Conservation (phyloP, 257 asterid genomes). For the Solanum peruvianum region DNA sequence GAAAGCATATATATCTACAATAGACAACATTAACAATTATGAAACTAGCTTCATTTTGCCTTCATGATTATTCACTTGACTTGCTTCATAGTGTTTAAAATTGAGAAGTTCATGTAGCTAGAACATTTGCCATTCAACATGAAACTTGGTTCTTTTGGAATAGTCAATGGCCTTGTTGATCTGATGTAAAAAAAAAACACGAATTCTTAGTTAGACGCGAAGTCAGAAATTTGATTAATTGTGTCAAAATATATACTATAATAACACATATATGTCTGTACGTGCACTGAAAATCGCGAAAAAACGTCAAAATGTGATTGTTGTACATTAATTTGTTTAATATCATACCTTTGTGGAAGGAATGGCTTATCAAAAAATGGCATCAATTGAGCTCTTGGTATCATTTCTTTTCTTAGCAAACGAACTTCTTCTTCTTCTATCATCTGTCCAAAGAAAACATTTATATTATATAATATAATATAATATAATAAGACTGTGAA, state of each 20-base stretch:
- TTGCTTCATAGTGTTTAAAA: constrained; percentile 5
- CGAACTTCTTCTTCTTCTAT: constrained; percentile 72
- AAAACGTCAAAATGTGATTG: no score
- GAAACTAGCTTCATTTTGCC: neutral
- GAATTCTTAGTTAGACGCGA: neutral
- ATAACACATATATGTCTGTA: neutral
- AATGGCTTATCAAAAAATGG: constrained; percentile 68
- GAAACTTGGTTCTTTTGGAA: constrained; percentile 63
- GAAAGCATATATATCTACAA: neutral
- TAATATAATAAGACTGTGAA: neutral
- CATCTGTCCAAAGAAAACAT: constrained; percentile 19
- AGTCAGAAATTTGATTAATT: neutral
- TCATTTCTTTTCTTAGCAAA: constrained; percentile 57
- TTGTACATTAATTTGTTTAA: neutral
- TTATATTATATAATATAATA: neutral
- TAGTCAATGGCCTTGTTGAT: constrained; percentile 65
- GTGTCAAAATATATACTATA: no score
- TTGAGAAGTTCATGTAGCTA: constrained; percentile 18
- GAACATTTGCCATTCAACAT: constrained; percentile 29
- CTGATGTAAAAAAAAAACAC: constrained; percentile 5
- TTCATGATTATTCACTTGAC: neutral
- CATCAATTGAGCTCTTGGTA: constrained; percentile 84
- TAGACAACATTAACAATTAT: neutral
- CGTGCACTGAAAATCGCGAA: neutral
- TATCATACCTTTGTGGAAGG: constrained; percentile 50